These are phyloP conservation scores for Cytospora leucostoma DNA, from an alignment of 2,329 filamentous ascomycete genomes.

Conservation along the genomic window DNA sequence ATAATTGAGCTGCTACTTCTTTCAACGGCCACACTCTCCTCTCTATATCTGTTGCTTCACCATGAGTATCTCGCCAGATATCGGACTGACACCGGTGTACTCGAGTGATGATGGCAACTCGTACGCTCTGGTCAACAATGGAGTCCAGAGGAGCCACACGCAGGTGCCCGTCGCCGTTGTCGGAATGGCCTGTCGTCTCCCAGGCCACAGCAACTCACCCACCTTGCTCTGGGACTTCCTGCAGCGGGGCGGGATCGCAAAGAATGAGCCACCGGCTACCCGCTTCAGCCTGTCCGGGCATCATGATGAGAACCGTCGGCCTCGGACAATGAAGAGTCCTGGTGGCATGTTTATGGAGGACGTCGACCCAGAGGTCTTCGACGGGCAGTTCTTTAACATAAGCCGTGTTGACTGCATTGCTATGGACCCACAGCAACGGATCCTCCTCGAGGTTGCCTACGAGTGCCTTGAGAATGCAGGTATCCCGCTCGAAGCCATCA, in stretches of 20 bases:
- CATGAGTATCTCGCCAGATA: too few species aligned
- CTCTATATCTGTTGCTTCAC: too few species aligned
- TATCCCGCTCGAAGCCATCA: constrained; percentile 33
- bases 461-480: constrained; percentile 45
- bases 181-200: constrained; percentile 18
- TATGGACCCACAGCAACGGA: constrained; percentile 47
- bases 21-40: too few species aligned
- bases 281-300: constrained; percentile 33
- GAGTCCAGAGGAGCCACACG: not conserved
- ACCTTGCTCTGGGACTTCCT: constrained; percentile 25
- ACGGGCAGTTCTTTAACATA: constrained; percentile 43
- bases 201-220: constrained; percentile 12
- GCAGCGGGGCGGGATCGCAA: not conserved
- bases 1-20: too few species aligned
- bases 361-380: constrained; percentile 39
- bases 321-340: constrained; percentile 29
- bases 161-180: constrained; percentile 5
- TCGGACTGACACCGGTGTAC: too few species aligned
- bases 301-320: constrained; percentile 29
- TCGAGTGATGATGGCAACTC: too few species aligned
- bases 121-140: not conserved
- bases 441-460: constrained; percentile 43
- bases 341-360: constrained; percentile 34
- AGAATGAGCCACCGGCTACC: constrained; percentile 28
- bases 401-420: constrained; percentile 44